phyloP scores from a whole-genome alignment of 305 asterid genomes.

The Fraxinus albicans region DNA sequence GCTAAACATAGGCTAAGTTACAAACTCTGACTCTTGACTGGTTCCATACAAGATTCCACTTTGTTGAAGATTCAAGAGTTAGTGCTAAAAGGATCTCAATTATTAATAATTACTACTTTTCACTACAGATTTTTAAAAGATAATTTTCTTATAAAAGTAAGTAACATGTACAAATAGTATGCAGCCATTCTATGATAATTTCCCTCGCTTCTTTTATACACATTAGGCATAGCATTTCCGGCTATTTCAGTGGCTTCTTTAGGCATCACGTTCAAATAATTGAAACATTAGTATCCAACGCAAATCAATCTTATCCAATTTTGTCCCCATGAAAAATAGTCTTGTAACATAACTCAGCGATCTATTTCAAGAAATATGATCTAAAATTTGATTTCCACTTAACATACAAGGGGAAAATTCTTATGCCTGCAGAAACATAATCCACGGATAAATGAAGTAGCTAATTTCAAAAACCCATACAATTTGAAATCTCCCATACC shows the following conservation, averaged over 20 bases:
- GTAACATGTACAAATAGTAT: background rate
- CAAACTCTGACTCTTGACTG: background rate
- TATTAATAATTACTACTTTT: background rate
- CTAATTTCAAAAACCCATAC: background rate
- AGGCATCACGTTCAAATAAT: background rate
- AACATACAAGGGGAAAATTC: background rate
- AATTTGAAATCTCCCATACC: slow-evolving; percentile 41
- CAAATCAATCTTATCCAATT: background rate
- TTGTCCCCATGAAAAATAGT: background rate
- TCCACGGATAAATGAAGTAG: background rate
- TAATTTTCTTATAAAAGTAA: background rate
- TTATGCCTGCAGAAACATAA: background rate
- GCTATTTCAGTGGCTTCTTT: background rate
- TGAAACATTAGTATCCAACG: background rate
- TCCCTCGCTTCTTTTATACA: background rate
- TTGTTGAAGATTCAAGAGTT: background rate
- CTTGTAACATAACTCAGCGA: background rate
- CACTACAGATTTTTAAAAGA: background rate
- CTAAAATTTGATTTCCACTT: background rate
- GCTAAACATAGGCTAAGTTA: background rate
- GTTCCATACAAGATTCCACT: background rate
- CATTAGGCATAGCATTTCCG: background rate
- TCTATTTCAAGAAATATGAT: background rate
- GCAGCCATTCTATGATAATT: background rate
- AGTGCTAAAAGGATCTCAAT: background rate